Base-by-base conservation (phyloP, 768 basidiomycete species). In the Pleurotus tuber-regium region DNA sequence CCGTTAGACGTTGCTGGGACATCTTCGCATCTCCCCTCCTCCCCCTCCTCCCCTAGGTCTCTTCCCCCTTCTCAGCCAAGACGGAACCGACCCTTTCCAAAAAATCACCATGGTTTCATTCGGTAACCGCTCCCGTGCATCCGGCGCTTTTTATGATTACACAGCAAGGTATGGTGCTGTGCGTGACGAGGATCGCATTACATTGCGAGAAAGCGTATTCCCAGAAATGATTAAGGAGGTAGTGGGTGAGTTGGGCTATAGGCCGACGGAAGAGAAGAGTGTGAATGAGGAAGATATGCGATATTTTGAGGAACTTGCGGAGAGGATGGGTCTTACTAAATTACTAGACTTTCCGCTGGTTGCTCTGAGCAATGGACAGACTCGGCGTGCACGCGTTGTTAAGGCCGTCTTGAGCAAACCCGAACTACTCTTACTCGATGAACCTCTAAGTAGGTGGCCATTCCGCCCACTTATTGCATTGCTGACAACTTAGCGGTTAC, bases 301-400 rank as follows among this genome's bases (percentile, higher is more conserved):
- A 26, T 51, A 77, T 5, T 77, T 95, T 51, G 74, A 81, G 3
- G 65, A 71, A 1, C 64, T 90, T n/a, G 73, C 82, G 0, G 66
- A 71, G 2, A 65, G 67, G 41, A 75, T 98, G 63, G 76, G 77
- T 7, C 70, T 98, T 33, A 63, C 66, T 1, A 57, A 72, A 4
- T 67, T 95, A 21, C 71, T 98, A n/a, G 86, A 94, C 61, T 61
- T 96, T 4, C 96, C 96, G 0, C 63, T 90, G 3, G 75, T 98
- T 6, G 90, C 90, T 0, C 65, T 98, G 46, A 91, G 88, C 55
- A 96, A 95, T 60, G 96, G 96, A 0, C 95, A 99, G 71, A 98
- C 87, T 25, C 72, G 95, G 31, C 71, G 92, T 14, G 93, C 93
- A 4, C 73, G 94, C 39, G 89, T 99, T 41, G 75, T 89, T 7